Evolutionary conservation across 768 basidiomycete species (phyloP).

Genomic region (Coprinopsis sp.): DNA sequence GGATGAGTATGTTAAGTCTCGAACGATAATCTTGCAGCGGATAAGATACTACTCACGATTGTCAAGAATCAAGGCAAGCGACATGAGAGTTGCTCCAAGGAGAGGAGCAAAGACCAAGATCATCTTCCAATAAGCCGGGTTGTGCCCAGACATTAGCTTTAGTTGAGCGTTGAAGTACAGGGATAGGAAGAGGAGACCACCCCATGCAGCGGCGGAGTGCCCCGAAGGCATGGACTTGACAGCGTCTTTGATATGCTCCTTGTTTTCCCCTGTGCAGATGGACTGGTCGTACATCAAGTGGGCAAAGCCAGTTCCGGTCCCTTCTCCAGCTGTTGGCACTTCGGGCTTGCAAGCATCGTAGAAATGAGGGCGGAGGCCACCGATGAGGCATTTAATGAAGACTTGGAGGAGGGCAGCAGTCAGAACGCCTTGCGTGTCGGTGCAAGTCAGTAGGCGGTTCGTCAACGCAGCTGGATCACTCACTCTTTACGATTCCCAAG

Average conservation of each 20-base stretch:
- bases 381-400: slow-evolving; percentile 51
- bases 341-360: slow-evolving; percentile 47
- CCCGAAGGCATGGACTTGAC: slow-evolving; percentile 55
- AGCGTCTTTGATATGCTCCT: slow-evolving; percentile 50
- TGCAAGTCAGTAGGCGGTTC: not conserved
- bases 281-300: slow-evolving; percentile 46
- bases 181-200: slow-evolving; percentile 43
- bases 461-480: slow-evolving; percentile 17
- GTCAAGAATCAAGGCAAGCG: slow-evolving; percentile 53
- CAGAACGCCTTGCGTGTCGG: slow-evolving; percentile 18
- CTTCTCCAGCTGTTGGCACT: slow-evolving; percentile 23
- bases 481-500: slow-evolving; percentile 50
- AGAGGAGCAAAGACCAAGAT: slow-evolving; percentile 52
- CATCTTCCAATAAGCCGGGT: slow-evolving; percentile 63
- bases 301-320: slow-evolving; percentile 40
- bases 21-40: not conserved
- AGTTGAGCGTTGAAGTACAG: slow-evolving; percentile 51
- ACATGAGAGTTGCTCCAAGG: slow-evolving; percentile 51
- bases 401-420: slow-evolving; percentile 35
- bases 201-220: slow-evolving; percentile 55
- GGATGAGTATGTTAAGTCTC: not conserved
- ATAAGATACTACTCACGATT: slow-evolving; percentile 31
- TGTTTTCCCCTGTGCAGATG: slow-evolving; percentile 52
- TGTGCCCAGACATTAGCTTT: slow-evolving; percentile 53
- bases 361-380: slow-evolving; percentile 49